These are phyloP conservation scores for Claviceps maximensis DNA, from an alignment of 2,329 filamentous ascomycete species.

Conservation along the genomic window DNA sequence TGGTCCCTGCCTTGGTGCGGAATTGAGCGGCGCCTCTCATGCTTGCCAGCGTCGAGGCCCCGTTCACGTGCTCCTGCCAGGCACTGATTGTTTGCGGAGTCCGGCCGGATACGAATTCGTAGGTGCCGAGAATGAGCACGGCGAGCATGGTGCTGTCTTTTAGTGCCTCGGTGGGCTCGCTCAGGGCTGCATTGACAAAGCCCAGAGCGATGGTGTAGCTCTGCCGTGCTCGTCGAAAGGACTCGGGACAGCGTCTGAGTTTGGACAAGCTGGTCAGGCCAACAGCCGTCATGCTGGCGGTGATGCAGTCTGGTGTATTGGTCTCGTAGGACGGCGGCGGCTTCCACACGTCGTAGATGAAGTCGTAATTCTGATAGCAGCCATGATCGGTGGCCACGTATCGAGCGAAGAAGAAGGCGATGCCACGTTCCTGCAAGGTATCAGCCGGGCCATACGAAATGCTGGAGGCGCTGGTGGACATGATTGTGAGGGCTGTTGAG, in stretches of 20 bases:
- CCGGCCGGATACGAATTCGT: constrained; percentile 38
- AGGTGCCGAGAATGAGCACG: constrained; percentile 40
- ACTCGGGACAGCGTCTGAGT: constrained; percentile 26
- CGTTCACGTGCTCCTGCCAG: constrained; percentile 41
- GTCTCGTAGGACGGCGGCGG: constrained; percentile 22
- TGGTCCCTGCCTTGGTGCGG: constrained; percentile 28
- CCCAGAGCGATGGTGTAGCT: constrained; percentile 38
- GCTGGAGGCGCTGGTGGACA: not conserved
- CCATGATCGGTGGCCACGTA: constrained; percentile 34
- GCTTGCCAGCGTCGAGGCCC: constrained; percentile 35
- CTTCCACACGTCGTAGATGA: constrained; percentile 39
- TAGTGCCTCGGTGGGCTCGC: constrained; percentile 27
- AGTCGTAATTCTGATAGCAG: constrained; percentile 37
- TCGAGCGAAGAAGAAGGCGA: constrained; percentile 37
- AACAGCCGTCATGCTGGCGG: constrained; percentile 41
- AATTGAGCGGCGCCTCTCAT: constrained; percentile 37
- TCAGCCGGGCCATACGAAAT: constrained; percentile 9
- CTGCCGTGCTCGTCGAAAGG: constrained; percentile 34
- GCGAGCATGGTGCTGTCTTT: constrained; percentile 39
- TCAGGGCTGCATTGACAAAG: constrained; percentile 37
- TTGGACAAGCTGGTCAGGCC: constrained; percentile 39
- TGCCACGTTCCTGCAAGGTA: constrained; percentile 29
- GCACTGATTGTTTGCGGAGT: constrained; percentile 32
- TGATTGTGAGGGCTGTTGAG: not conserved
- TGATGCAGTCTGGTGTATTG: constrained; percentile 29